Conservation (phyloP, 2,329 filamentous ascomycete genomes). For the Stenocarpella maydis region DNA sequence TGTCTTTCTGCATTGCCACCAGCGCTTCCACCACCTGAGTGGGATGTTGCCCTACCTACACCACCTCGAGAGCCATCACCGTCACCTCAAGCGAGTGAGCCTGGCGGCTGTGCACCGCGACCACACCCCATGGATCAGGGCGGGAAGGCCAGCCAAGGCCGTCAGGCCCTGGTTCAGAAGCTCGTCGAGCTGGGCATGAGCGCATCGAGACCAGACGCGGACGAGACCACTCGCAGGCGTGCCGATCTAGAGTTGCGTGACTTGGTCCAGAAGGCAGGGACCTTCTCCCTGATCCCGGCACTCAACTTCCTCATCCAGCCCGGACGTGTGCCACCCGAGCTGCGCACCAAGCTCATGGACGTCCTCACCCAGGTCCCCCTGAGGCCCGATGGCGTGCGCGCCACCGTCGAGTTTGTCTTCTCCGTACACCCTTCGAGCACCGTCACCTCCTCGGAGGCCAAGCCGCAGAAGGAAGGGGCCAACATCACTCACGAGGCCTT, state of each 20-base stretch:
- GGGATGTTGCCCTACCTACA: neutral
- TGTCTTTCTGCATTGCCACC: neutral
- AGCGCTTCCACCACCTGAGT: neutral
- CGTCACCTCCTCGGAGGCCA: slow-evolving; percentile 48
- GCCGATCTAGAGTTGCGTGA: slow-evolving; percentile 53
- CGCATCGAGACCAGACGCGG: slow-evolving; percentile 56
- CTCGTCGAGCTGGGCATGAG: slow-evolving; percentile 53
- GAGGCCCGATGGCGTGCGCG: slow-evolving; percentile 68
- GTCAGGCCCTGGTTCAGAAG: slow-evolving; percentile 45
- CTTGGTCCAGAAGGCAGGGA: slow-evolving; percentile 50
- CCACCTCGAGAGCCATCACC: too few relatives aligned
- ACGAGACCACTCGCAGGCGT: slow-evolving; percentile 42
- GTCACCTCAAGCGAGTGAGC: neutral
- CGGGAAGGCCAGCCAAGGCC: slow-evolving; percentile 37
- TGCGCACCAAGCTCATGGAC: slow-evolving; percentile 64
- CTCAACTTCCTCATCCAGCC: slow-evolving; percentile 72
- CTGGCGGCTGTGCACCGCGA: neutral
- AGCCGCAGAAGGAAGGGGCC: slow-evolving; percentile 64
- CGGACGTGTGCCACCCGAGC: slow-evolving; percentile 64
- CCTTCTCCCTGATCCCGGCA: slow-evolving; percentile 59
- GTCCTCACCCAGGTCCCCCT: slow-evolving; percentile 69
- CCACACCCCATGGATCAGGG: slow-evolving; percentile 31
- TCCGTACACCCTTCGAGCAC: slow-evolving; percentile 68
- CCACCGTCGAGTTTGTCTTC: slow-evolving; percentile 75
- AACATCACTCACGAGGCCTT: slow-evolving; percentile 75